These are phyloP conservation scores for Selaginella tamariscina DNA, from an alignment of 75 land plant genomes.

Conservation along the genomic window DNA sequence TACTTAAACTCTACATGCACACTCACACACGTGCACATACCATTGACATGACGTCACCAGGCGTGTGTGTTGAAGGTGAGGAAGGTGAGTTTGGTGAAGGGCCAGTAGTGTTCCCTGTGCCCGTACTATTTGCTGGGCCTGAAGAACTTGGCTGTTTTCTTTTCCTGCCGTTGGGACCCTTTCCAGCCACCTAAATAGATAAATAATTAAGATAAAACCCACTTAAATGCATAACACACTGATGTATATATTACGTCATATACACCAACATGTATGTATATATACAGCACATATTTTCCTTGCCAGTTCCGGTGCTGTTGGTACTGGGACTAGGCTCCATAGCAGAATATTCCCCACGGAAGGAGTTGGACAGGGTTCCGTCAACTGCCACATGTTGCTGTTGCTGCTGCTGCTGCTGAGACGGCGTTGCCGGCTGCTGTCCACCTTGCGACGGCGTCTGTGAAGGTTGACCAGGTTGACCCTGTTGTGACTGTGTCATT, in stretches of 20 bases:
- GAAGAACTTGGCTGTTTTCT: slow-evolving; percentile 48
- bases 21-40: too few relatives aligned
- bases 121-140: slow-evolving; percentile 98
- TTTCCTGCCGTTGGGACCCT: slow-evolving; percentile 58
- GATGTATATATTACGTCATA: too few relatives aligned
- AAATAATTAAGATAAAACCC: not conserved
- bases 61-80: slow-evolving; percentile 96
- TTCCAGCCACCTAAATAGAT: slow-evolving; percentile 48
- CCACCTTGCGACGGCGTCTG: slow-evolving; percentile 41
- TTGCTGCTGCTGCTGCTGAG: slow-evolving; percentile 37
- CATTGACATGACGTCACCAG: slow-evolving; percentile 94
- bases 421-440: slow-evolving; percentile 19
- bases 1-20: too few relatives aligned
- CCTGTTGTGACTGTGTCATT: slow-evolving; percentile 20
- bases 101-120: slow-evolving; percentile 55
- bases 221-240: too few relatives aligned
- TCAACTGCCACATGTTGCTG: slow-evolving; percentile 50
- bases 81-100: slow-evolving; percentile 93
- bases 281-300: slow-evolving; percentile 6
- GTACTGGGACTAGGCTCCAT: slow-evolving; percentile 29
- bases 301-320: slow-evolving; percentile 27
- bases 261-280: not conserved
- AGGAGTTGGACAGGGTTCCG: slow-evolving; percentile 62
- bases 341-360: slow-evolving; percentile 36
- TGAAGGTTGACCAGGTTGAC: slow-evolving; percentile 27